Conservation (phyloP, 2,329 filamentous ascomycete species). For the Macrophomina pseudophaseolina region DNA sequence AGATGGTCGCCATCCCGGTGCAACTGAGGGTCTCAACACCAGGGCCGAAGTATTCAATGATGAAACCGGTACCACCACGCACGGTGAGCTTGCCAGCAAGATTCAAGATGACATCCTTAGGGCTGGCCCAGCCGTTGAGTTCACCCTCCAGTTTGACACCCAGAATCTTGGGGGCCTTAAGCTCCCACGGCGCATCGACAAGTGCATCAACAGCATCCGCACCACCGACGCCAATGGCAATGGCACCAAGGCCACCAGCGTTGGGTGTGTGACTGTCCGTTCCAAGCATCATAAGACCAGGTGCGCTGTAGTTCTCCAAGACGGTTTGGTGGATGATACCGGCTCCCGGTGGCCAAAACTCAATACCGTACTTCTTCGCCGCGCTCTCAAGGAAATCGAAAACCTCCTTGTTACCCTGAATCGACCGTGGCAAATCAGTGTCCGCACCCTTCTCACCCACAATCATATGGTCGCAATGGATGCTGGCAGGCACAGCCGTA, state of each 20-base stretch:
- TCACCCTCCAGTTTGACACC: conserved; percentile 84
- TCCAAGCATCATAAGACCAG: conserved; percentile 97
- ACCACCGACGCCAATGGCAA: conserved; percentile 96
- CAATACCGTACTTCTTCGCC: conserved; percentile 54
- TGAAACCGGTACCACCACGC: conserved; percentile 88
- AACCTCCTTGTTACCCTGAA: conserved; percentile 92
- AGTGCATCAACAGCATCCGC: conserved; percentile 97
- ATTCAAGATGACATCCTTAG: conserved; percentile 93
- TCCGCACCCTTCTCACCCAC: conserved; percentile 91
- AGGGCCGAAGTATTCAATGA: conserved; percentile 92
- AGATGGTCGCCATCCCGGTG: conserved; percentile 91
- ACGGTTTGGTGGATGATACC: conserved; percentile 85
- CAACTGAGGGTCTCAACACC: conserved; percentile 88
- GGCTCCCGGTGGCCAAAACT: conserved; percentile 48
- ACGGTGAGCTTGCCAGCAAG: conserved; percentile 91
- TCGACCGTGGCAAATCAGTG: conserved; percentile 81
- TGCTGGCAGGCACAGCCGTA: conserved; percentile 93
- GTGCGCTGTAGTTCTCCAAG: conserved; percentile 96
- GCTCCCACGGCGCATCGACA: conserved; percentile 94
- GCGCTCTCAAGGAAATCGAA: conserved; percentile 97
- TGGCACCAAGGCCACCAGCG: conserved; percentile 89
- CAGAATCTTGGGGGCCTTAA: conserved; percentile 90
- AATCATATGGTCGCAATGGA: conserved; percentile 99
- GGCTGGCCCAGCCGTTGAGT: conserved; percentile 87
- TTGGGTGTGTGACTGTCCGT: conserved; percentile 98